Conservation (phyloP, 2,329 filamentous ascomycete species). For the Hansfordia pulvinata region DNA sequence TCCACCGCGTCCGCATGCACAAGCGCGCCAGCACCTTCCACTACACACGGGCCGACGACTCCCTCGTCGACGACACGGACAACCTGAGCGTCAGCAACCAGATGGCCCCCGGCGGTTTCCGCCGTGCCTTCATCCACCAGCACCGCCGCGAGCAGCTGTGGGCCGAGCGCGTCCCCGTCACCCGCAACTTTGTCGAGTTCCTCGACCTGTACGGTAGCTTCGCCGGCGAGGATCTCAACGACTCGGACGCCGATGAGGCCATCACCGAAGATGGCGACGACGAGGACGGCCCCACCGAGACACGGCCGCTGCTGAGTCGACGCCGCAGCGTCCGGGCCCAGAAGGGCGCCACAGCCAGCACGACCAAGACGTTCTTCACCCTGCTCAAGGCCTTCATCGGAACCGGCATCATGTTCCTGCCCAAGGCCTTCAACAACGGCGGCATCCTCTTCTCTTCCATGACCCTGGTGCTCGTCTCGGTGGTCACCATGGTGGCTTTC, state of each 20-base stretch:
- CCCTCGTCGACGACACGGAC: too few relatives aligned
- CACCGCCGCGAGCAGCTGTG: slow-evolving; percentile 19
- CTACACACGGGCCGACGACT: slow-evolving; percentile 22
- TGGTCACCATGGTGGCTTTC: slow-evolving; percentile 58
- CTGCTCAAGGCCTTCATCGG: slow-evolving; percentile 68
- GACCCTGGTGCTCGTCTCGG: slow-evolving; percentile 50
- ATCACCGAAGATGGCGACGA: slow-evolving; percentile 36
- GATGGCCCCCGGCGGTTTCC: slow-evolving; percentile 31
- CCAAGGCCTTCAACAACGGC: slow-evolving; percentile 64
- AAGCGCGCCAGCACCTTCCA: slow-evolving; percentile 56
- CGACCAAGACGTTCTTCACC: slow-evolving; percentile 65
- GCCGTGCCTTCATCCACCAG: slow-evolving; percentile 29
- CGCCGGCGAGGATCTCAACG: slow-evolving; percentile 55
- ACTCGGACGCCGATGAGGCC: slow-evolving; percentile 46
- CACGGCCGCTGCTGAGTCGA: slow-evolving; percentile 44
- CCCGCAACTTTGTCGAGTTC: slow-evolving; percentile 61
- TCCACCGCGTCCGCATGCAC: slow-evolving; percentile 38
- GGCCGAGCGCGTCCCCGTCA: slow-evolving; percentile 39
- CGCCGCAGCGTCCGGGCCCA: slow-evolving; percentile 33
- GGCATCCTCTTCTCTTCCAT: slow-evolving; percentile 63
- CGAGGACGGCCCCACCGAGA: slow-evolving; percentile 30
- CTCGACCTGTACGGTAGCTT: slow-evolving; percentile 65
- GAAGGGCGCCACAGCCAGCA: slow-evolving; percentile 48
- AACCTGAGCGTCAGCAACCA: slow-evolving; percentile 17
- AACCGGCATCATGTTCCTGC: slow-evolving; percentile 71